phyloP scores from a whole-genome alignment of 306 rosid species.

The Gastrolobium bilobum region DNA sequence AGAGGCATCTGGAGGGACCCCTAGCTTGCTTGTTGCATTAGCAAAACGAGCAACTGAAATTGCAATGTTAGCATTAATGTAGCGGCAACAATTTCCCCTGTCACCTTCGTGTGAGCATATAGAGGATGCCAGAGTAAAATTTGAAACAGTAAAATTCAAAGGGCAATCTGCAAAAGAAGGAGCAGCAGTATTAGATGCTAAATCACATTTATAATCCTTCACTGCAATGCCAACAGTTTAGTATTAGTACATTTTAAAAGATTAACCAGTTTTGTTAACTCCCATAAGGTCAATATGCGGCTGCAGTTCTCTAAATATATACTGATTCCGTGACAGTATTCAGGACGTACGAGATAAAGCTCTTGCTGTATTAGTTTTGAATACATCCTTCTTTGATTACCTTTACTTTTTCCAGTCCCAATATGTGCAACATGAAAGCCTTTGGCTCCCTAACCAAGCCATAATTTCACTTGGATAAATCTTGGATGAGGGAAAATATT shows the following conservation, averaged over 20 bases:
- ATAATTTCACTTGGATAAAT: neutral
- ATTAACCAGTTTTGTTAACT: conserved; percentile 25
- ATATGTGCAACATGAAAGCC: conserved; percentile 6
- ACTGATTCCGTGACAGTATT: conserved; percentile 13
- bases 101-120: conserved; percentile 71
- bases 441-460: conserved; percentile 17
- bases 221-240: conserved; percentile 22
- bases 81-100: conserved; percentile 96
- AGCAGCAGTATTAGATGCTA: conserved; percentile 42
- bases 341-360: conserved; percentile 12
- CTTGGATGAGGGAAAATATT: conserved; percentile 11
- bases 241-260: conserved; percentile 13
- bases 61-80: conserved; percentile 86
- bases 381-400: neutral
- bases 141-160: conserved; percentile 79
- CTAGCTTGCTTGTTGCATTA: conserved; percentile 79
- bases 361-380: conserved; percentile 9
- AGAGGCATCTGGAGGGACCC: conserved; percentile 74
- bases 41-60: conserved; percentile 85
- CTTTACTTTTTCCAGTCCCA: conserved; percentile 29
- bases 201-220: conserved; percentile 36
- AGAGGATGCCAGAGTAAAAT: conserved; percentile 83
- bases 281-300: conserved; percentile 33
- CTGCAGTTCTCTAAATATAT: conserved; percentile 27
- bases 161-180: conserved; percentile 84